These are phyloP conservation scores for Nemania sp. DNA, from an alignment of 2,329 filamentous ascomycete species.

Conservation along the genomic window DNA sequence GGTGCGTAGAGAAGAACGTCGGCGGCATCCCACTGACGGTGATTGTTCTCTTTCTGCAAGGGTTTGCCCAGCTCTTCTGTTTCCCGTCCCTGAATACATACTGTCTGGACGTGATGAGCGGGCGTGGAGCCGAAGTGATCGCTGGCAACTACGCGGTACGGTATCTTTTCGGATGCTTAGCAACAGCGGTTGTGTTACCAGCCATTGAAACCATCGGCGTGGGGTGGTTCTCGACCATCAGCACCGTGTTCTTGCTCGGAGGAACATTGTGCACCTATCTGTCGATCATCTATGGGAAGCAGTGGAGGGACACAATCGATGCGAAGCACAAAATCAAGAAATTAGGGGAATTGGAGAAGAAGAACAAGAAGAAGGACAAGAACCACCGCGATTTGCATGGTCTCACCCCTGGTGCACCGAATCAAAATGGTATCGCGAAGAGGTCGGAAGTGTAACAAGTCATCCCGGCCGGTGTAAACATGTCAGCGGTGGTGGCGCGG, in stretches of 20 bases:
- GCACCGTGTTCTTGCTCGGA: constrained; percentile 43
- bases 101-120: constrained; percentile 80
- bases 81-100: constrained; percentile 80
- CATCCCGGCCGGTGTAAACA: constrained; percentile 1
- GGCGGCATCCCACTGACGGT: constrained; percentile 66
- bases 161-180: constrained; percentile 74
- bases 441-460: not conserved
- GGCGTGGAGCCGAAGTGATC: constrained; percentile 71
- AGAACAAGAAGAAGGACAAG: no score
- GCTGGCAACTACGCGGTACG: constrained; percentile 80
- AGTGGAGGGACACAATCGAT: constrained; percentile 47
- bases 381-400: constrained; percentile 5
- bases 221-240: constrained; percentile 76
- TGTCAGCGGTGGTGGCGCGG: not conserved
- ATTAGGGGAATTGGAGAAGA: constrained; percentile 24
- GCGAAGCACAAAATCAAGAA: constrained; percentile 32
- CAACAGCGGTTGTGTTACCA: constrained; percentile 73
- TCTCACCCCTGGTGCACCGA: constrained; percentile 7
- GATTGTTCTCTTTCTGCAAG: constrained; percentile 74
- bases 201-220: constrained; percentile 76
- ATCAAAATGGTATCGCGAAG: constrained; percentile 6
- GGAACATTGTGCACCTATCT: constrained; percentile 45
- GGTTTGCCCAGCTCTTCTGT: constrained; percentile 74
- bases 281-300: constrained; percentile 47
- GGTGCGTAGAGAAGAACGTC: constrained; percentile 53